Percentiles rank a stretch among this genome's conserved stretches.
Conservation (phyloP, 495 filamentous ascomycete species). For the Cladorrhinum samala region DNA sequence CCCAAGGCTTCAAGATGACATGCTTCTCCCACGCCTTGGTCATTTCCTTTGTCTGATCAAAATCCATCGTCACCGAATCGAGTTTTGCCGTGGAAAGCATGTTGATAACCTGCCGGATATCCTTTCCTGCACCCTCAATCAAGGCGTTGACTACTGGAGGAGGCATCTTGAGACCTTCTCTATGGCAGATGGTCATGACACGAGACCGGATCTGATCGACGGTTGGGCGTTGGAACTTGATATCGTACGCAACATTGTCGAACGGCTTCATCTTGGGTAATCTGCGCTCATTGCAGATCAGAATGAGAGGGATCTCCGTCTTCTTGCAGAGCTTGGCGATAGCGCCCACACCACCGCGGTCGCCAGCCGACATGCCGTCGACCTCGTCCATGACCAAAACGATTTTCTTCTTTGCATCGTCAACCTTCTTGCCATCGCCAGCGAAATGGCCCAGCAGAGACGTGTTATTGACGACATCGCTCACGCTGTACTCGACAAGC, state of each 20-base stretch:
- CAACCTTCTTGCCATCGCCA: conserved; percentile 72
- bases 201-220: conserved; percentile 81
- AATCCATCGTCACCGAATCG: conserved; percentile 72
- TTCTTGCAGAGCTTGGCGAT: conserved; percentile 91
- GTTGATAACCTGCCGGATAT: conserved; percentile 97
- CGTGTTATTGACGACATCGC: conserved; percentile 86
- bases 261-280: conserved; percentile 98
- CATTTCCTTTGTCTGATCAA: conserved; percentile 80
- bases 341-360: conserved; percentile 92
- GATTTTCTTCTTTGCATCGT: conserved; percentile 78
- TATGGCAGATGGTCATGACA: conserved; percentile 88
- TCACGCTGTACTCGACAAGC: conserved; percentile 78
- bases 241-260: conserved; percentile 71
- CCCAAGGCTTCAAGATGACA: conserved; percentile 93
- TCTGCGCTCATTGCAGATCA: conserved; percentile 94
- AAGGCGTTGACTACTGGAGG: conserved; percentile 84
- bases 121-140: conserved; percentile 88
- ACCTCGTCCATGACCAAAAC: conserved; percentile 99
- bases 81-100: conserved; percentile 94
- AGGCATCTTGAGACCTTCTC: conserved; percentile 84
- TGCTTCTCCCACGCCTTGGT: conserved; percentile 98
- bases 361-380: conserved; percentile 96
- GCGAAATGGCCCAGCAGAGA: conserved; percentile 90
- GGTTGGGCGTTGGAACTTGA: conserved; percentile 84
- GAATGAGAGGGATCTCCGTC: conserved; percentile 87